Percentiles rank a stretch among this genome's conserved stretches.
These are phyloP conservation scores for Diplodia intermedia DNA, from an alignment of 2,329 filamentous ascomycete species.

Conservation along the genomic window DNA sequence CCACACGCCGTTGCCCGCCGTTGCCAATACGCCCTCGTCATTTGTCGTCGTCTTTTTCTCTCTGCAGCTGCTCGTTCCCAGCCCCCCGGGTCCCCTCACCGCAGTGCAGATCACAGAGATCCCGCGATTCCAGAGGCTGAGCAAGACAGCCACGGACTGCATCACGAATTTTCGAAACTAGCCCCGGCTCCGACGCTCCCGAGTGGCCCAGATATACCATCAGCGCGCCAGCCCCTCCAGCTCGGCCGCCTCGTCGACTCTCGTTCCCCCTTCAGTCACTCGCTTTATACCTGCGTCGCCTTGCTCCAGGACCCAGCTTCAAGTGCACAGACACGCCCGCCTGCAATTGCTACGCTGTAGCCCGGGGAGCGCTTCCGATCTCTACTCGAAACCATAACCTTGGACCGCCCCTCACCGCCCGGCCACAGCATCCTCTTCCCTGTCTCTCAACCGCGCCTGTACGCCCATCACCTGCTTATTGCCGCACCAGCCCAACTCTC, in stretches of 20 bases:
- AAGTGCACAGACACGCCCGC: slow-evolving; percentile 17
- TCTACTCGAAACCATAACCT: slow-evolving; percentile 32
- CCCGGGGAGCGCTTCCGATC: slow-evolving; percentile 26
- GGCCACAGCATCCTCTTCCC: slow-evolving; percentile 20
- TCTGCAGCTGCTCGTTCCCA: slow-evolving; percentile 22
- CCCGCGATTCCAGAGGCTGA: slow-evolving; percentile 28
- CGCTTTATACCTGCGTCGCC: slow-evolving; percentile 15
- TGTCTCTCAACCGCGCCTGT: slow-evolving; percentile 9
- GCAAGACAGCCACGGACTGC: slow-evolving; percentile 30
- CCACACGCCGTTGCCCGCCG: slow-evolving; percentile 29
- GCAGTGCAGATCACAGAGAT: slow-evolving; percentile 20
- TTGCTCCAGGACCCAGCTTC: slow-evolving; percentile 9
- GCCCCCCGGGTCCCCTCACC: slow-evolving; percentile 21
- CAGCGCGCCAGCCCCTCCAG: not conserved
- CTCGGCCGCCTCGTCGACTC: not conserved
- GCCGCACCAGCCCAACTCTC: slow-evolving; percentile 20
- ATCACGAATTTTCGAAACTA: slow-evolving; percentile 33
- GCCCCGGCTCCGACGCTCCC: slow-evolving; percentile 24
- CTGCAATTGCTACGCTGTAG: slow-evolving; percentile 15
- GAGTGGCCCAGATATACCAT: slow-evolving; percentile 22
- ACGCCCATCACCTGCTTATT: slow-evolving; percentile 24
- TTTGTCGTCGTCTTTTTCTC: slow-evolving; percentile 15
- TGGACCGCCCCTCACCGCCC: slow-evolving; percentile 28
- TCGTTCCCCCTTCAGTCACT: slow-evolving; percentile 11
- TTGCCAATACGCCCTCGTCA: slow-evolving; percentile 17